These are phyloP conservation scores for Orbilia brochopaga DNA, from an alignment of 2,329 filamentous ascomycete genomes.

Conservation along the genomic window DNA sequence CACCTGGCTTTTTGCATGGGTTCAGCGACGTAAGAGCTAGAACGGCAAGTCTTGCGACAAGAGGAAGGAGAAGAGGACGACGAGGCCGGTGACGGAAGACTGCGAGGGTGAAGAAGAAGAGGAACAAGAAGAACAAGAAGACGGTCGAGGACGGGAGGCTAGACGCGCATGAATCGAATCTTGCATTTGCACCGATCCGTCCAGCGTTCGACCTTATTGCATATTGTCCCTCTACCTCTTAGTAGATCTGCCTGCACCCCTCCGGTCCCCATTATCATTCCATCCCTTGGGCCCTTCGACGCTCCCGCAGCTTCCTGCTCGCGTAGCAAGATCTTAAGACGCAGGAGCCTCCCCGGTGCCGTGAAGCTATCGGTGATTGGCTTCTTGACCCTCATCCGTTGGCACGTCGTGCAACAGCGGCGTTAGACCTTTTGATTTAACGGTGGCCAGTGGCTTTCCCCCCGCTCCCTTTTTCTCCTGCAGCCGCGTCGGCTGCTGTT, in stretches of 20 bases:
- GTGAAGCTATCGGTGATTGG: not conserved
- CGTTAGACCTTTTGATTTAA: constrained; percentile 13
- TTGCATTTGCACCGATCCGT: not conserved
- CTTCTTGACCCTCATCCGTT: not conserved
- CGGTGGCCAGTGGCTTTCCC: constrained; percentile 22
- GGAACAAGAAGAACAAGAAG: not conserved
- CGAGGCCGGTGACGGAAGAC: constrained; percentile 2
- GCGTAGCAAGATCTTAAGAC: constrained; percentile 4
- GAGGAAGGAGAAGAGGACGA: constrained; percentile 10
- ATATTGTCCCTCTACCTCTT: not conserved
- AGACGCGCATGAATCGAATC: not conserved
- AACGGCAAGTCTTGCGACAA: constrained; percentile 9
- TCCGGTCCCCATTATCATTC: not conserved
- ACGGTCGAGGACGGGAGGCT: too few relatives aligned
- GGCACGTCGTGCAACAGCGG: constrained; percentile 41
- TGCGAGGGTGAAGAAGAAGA: not conserved
- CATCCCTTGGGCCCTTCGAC: not conserved
- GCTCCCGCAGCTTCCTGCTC: not conserved
- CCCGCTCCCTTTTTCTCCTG: constrained; percentile 16
- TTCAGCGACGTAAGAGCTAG: constrained; percentile 11
- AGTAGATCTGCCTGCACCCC: not conserved
- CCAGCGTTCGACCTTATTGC: not conserved
- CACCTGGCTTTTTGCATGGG: constrained; percentile 9
- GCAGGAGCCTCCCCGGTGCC: too few relatives aligned
- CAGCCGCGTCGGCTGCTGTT: constrained; percentile 36